These are phyloP conservation scores for Coemansia sp. DNA, from an alignment of 192 early-diverging fungal species.

Conservation along the genomic window DNA sequence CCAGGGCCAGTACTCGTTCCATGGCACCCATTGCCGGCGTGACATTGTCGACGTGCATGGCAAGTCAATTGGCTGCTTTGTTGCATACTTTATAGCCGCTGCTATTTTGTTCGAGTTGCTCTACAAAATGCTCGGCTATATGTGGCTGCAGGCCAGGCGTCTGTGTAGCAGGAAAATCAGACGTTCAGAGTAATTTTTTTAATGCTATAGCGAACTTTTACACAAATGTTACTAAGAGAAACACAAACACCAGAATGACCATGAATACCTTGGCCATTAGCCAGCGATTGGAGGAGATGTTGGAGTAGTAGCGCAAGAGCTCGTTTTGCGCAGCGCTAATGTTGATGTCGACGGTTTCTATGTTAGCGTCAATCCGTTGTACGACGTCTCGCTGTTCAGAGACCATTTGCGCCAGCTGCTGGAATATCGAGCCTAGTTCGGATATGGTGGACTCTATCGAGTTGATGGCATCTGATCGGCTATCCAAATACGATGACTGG, in stretches of 20 bases:
- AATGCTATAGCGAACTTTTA: conserved; percentile 49
- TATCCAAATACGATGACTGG: conserved; percentile 84
- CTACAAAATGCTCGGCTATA: not conserved
- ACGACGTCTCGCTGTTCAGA: conserved; percentile 86
- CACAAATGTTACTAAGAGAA: conserved; percentile 68
- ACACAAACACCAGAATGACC: conserved; percentile 84
- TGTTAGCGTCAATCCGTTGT: conserved; percentile 93
- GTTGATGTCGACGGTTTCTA: conserved; percentile 89
- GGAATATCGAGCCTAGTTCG: conserved; percentile 89
- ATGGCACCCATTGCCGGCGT: conserved; percentile 65
- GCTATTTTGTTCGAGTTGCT: conserved; percentile 24
- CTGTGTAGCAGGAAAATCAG: not conserved
- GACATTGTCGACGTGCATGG: conserved; percentile 53
- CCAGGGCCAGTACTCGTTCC: conserved; percentile 73
- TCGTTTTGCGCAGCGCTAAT: conserved; percentile 88
- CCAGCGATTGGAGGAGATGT: conserved; percentile 92
- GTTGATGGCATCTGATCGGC: conserved; percentile 87
- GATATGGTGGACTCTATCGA: conserved; percentile 97
- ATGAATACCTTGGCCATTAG: conserved; percentile 95
- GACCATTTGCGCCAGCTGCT: conserved; percentile 82
- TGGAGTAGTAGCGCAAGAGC: conserved; percentile 89
- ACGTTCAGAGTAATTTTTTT: not conserved
- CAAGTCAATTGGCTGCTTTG: conserved; percentile 23
- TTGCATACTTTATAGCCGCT: conserved; percentile 21
- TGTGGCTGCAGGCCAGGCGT: not conserved